Base-by-base conservation (phyloP, 768 basidiomycete genomes). In the Hygrophorus russula region DNA sequence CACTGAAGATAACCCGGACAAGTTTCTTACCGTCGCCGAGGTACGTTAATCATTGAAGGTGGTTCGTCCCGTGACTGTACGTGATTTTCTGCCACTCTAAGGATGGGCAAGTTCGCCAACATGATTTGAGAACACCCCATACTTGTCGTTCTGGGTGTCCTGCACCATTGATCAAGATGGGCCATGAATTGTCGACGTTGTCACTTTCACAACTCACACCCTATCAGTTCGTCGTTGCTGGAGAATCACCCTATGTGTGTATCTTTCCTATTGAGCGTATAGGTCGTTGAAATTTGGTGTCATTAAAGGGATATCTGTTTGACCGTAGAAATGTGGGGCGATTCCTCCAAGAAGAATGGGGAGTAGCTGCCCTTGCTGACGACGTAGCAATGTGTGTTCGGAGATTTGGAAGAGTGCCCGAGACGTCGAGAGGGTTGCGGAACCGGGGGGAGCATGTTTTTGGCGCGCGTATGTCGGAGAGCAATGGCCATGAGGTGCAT, bases 101-200 rank as follows among this genome's bases (percentile, higher is more conserved):
- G 82, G 90, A 94, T 60, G 89, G 87, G 3, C 73, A 80, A 20
- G 88, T 92, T 8, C 74, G 90, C 18, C 89, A 92, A 55, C 90
- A 93, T 56, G 90, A 94, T 56, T 61, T 93, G 35, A 69, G 90
- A 41, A 71, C 71, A 8, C 60, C 70, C 11, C 85, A 93, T 59
- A 59, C 59, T n/a, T 94, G 90, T 60, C 51, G 56, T 12, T 63
- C 59, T 9, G 55, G 64, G 8, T 94, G 90, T 56, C 80, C 88
- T 17, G 64, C 78, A 13, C 81, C 88, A 1, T 65, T 94, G 12
- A 71, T 88, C 14, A 70, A 71, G 48, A 59, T 86, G 31, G 67
- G 71, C 40, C 67, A 79, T 58, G 69, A 80, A 41, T 67, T 92
- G 36, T 87, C 79, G 6, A 77, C 85, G 14, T 61, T 92, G 35